Conservation (phyloP, 768 basidiomycete species). For the Cyathus striatus region DNA sequence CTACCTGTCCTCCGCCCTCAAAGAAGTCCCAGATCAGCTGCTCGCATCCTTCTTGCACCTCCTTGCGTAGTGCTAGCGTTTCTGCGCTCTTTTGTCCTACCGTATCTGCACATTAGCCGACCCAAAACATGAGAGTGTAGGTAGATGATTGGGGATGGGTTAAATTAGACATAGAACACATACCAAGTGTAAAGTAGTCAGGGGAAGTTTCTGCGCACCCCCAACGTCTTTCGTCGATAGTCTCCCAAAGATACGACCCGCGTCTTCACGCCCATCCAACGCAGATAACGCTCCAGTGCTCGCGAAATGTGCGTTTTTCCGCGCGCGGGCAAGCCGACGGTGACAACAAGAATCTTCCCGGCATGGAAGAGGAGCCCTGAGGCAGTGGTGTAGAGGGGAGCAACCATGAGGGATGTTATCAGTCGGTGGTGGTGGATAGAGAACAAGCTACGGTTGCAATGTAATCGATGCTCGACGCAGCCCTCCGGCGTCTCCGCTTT, state of each 20-base stretch:
- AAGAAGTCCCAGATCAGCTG: conserved; percentile 88
- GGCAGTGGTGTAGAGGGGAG: conserved; percentile 92
- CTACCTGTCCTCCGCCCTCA: conserved; percentile 83
- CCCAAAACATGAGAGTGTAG: neutral
- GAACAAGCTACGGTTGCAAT: no score
- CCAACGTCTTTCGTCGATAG: conserved; percentile 89
- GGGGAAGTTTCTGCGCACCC: conserved; percentile 82
- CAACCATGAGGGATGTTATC: conserved; percentile 61
- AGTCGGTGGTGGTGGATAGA: no score
- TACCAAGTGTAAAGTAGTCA: conserved; percentile 88
- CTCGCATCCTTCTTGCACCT: conserved; percentile 81
- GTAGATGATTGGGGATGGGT: neutral
- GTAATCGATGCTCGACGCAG: no score
- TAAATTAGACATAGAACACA: conserved; percentile 13
- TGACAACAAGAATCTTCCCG: conserved; percentile 90
- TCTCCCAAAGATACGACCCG: conserved; percentile 94
- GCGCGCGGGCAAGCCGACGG: conserved; percentile 89
- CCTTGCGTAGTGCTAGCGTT: conserved; percentile 71
- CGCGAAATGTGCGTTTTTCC: conserved; percentile 97
- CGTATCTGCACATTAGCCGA: neutral
- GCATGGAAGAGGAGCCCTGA: conserved; percentile 87
- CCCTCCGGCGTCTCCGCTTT: no score
- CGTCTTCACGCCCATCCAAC: conserved; percentile 98
- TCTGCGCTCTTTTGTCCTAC: conserved; percentile 75
- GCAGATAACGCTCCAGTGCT: conserved; percentile 91